Evolutionary conservation across 352 stramenopile species (phyloP), one percentile per base, ranked within the genome.

Genomic region (Phytopythium oedochilum): DNA sequence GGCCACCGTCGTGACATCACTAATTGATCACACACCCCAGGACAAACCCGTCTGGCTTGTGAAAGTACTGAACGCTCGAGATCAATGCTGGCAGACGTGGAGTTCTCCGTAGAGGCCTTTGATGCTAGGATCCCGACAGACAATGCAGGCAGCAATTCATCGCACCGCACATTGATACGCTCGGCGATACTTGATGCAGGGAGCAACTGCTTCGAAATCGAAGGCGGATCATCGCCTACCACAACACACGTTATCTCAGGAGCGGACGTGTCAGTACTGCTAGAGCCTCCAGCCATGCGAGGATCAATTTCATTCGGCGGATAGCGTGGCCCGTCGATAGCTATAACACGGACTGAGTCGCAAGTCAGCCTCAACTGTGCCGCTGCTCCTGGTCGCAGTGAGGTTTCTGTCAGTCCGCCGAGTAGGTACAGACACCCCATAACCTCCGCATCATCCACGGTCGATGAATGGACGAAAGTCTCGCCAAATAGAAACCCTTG

Each of bases 401-500:
- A 80, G 10, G 18, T 43, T 4, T 84, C 71, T 5, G 69, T n/a
- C n/a, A 44, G 40, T 28, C 69, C 73, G 11, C 59, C 50, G 17
- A 84, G 49, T 26, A 67, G 53, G 39, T 76, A 71, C 0, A 80
- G 46, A 25, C 59, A 70, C 2, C 66, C 73, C 6, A 66, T n/a
- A 5, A 51, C 32, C 36, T 84, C 73, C 5, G 73, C 35, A 14
- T 39, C 38, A 17, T 45, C 63, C 0, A 79, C n/a, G 26, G 31
- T 45, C 0, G 58, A 39, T 1, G 57, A 6, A 6, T 51, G 34
- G 34, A 83, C 55, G 3, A 44, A 28, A 20, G 53, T 34, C 2
- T 63, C 68, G 28, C 71, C 65, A 7, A 83, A 65, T 1, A 53
- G 55, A 36, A 80, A 1, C 17, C 17, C n/a, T 10, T 26, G 42